Evolutionary conservation across 1,139 yeast genomes (phyloP), one percentile per base, ranked within the genome.

Genomic region (Candida neerlandica): DNA sequence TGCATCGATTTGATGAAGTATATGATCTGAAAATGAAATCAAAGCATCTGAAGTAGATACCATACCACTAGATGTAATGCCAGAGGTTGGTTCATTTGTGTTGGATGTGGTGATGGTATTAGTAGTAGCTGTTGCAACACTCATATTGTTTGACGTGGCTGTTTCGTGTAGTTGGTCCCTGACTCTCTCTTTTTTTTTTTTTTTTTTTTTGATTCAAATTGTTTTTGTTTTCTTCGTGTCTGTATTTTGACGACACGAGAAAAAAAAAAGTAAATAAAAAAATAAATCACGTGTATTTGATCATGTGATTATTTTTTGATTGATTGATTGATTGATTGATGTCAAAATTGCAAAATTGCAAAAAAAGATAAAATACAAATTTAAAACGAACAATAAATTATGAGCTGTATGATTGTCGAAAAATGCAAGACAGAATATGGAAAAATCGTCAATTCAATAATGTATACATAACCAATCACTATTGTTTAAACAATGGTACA

Each of bases 11-110:
- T 66, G 63, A 51, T 58, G 55, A 11, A 69, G 57, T 11, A 69
- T 66, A 27, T 55, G 56, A 44, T 68, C 70, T 2, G 72, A 57
- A 2, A 66, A 58, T 9, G 58, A 56, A 6, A 69, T 57, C 37
- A 69, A 57, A 2, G 72, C 72, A 43, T 69, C 71, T 39, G 66
- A 56, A 4, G 65, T 50, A 5, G 58, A 49, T 9, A 59, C 53
- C 54, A 58, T 45, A 4, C 48, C 51, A 4, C 48, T 50, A 5
- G 48, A 39, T 9, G 11, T 16, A 15, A 12, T 18, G 6, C 19
- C 38, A 4, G 44, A 19, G 16, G 11, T 30, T 32, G 5, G 21
- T 14, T 26, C 29, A 5, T 6, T 23, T 3, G 27, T 23, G n/a
- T n/a, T n/a, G 3, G 41, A 29, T 4, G 29, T n/a, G 4, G 40